phyloP scores from a whole-genome alignment of 768 basidiomycete genomes.

The Hydnum rufescens region DNA sequence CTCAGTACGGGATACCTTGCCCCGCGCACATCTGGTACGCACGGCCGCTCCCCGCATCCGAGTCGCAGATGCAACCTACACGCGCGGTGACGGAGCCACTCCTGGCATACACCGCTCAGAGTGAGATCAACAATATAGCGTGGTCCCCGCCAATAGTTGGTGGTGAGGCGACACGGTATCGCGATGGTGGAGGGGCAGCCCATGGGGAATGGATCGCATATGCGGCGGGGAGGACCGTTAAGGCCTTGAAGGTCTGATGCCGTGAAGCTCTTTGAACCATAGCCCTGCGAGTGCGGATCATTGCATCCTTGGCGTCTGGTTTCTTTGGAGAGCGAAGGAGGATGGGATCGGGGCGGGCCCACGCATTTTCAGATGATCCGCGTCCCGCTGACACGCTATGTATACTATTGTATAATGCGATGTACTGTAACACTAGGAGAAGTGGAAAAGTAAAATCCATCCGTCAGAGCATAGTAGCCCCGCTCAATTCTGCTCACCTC shows the following conservation, averaged over 20 bases:
- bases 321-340: too few relatives aligned
- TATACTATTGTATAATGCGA: too few relatives aligned
- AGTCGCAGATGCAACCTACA: conserved; percentile 19
- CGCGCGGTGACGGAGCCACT: conserved; percentile 41
- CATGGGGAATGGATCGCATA: conserved; percentile 78
- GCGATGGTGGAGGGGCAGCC: conserved; percentile 45
- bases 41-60: conserved; percentile 5
- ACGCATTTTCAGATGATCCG: too few relatives aligned
- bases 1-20: conserved; percentile 42
- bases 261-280: too few relatives aligned
- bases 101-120: conserved; percentile 63
- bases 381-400: too few relatives aligned
- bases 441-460: too few relatives aligned
- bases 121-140: conserved; percentile 64
- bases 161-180: conserved; percentile 36
- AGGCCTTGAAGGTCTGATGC: conserved; percentile 50
- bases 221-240: conserved; percentile 62
- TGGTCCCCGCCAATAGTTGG: conserved; percentile 78
- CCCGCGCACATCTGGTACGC: conserved; percentile 42
- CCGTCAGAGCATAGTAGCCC: too few relatives aligned
- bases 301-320: too few relatives aligned
- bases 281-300: too few relatives aligned
- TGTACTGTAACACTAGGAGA: too few relatives aligned
- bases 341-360: too few relatives aligned
- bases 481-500: too few relatives aligned